Evolutionary conservation across 2,329 filamentous ascomycete genomes (phyloP), one percentile per base, ranked within the genome.

Genomic region (Penicillium sclerotiorum): DNA sequence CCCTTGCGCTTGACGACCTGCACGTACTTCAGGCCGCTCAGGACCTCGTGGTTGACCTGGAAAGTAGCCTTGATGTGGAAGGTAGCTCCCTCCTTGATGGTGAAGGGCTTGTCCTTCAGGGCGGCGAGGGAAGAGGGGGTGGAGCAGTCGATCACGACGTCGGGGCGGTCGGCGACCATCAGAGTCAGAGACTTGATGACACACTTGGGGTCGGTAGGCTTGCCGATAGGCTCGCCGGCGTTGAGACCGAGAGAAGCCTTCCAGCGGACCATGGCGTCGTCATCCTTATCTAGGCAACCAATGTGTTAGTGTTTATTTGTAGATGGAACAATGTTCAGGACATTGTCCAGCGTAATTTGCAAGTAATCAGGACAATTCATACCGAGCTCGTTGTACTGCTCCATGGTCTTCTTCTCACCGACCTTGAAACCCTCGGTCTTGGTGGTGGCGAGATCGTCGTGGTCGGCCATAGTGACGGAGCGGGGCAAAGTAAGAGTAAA

Each of bases 401-500:
- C 89, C 68, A 99, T 82, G 64, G 90, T 95, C 84, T 97, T 96
- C 87, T 96, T 96, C 84, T 96, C 90, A 62, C 90, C 92, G 70
- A 96, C 88, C 85, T 95, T 96, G 87, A 96, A 97, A 71, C 93
- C 93, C 77, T 92, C 87, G 60, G 92, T 96, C 77, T 87, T 83
- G 78, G 94, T 89, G 58, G 90, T 87, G 73, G 88, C 80, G 61
- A 93, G 84, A 67, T 97, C 93, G 55, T 89, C 82, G 68, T 83
- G 78, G 64, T 84, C 81, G 61, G 85, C 80, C 87, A 90, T 90
- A 64, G 64, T 80, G 73, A 28, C 27, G 28, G 39, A 41, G 53
- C 45, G 59, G 57, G 53, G 51, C 45, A 52, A 37, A 28, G 49
- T 33, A 47, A 38, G 41, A 46, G 53, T 37, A 45, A 48, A 39